These are phyloP conservation scores for Nyssa sinensis DNA, from an alignment of 148 eudicot species.

Conservation along the genomic window DNA sequence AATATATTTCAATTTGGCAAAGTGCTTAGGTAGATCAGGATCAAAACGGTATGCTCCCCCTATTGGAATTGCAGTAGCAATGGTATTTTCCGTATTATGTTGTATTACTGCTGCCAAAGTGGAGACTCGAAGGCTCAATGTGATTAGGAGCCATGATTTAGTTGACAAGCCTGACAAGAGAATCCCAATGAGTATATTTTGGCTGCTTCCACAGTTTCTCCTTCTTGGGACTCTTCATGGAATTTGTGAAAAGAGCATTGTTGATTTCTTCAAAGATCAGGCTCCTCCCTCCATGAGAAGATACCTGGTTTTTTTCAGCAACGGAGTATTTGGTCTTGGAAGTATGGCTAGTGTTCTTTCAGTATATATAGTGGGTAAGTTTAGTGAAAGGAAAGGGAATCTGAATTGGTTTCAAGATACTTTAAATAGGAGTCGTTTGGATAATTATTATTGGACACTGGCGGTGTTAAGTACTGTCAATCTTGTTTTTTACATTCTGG, in stretches of 20 bases:
- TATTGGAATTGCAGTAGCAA: constrained; percentile 27
- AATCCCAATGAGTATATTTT: constrained; percentile 46
- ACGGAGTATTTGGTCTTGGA: constrained; percentile 37
- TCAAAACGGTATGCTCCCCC: constrained; percentile 16
- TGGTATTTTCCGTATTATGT: constrained; percentile 34
- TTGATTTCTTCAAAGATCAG: constrained; percentile 18
- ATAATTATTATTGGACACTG: constrained; percentile 49
- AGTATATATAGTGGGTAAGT: constrained; percentile 32
- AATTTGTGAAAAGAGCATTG: constrained; percentile 16
- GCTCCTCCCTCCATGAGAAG: constrained; percentile 25
- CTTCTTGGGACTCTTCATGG: constrained; percentile 35
- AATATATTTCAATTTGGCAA: neutral
- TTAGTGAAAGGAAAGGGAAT: constrained; percentile 31
- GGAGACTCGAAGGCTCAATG: constrained; percentile 36
- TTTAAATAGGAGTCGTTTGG: constrained; percentile 40
- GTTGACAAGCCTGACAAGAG: constrained; percentile 34
- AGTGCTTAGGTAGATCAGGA: neutral
- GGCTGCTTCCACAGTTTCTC: constrained; percentile 45
- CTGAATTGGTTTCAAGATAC: constrained; percentile 48
- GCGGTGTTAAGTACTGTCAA: constrained; percentile 32
- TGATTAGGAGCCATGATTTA: constrained; percentile 28
- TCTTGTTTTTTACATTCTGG: constrained; percentile 25
- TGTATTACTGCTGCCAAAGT: constrained; percentile 52
- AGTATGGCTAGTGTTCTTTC: constrained; percentile 34
- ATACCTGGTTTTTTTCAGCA: constrained; percentile 14